Evolutionary conservation across 2,329 filamentous ascomycete genomes (phyloP).

Genomic region (Penicillium brevicompactum): DNA sequence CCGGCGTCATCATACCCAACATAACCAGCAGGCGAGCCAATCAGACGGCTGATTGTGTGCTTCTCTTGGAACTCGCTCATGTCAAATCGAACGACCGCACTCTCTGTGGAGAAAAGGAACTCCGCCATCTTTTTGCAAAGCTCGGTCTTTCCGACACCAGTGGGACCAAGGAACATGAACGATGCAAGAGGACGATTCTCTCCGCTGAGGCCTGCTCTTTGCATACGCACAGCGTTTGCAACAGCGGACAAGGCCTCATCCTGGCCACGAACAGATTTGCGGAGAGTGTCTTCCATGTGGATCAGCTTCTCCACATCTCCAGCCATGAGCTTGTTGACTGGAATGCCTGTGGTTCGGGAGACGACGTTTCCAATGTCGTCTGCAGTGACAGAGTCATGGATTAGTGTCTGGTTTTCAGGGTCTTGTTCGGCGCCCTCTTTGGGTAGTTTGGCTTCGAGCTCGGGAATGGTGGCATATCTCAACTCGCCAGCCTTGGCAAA

Average conservation of each 20-base stretch:
- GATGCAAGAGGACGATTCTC: conserved; percentile 90
- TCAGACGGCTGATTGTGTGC: conserved; percentile 89
- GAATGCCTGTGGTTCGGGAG: conserved; percentile 87
- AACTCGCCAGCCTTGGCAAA: conserved; percentile 90
- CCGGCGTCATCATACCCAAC: conserved; percentile 97
- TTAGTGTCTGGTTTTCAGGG: conserved; percentile 59
- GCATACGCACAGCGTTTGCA: conserved; percentile 89
- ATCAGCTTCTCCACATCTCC: conserved; percentile 94
- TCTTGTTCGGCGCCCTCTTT: conserved; percentile 63
- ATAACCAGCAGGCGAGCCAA: conserved; percentile 91
- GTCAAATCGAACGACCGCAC: conserved; percentile 89
- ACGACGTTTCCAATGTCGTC: conserved; percentile 95
- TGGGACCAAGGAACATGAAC: conserved; percentile 97
- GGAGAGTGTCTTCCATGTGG: conserved; percentile 88
- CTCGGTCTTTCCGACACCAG: conserved; percentile 95
- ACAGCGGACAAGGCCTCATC: conserved; percentile 91
- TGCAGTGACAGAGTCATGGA: conserved; percentile 92
- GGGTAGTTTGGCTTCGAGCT: conserved; percentile 75
- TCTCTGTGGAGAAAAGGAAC: conserved; percentile 91
- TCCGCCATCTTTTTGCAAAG: conserved; percentile 93
- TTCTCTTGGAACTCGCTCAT: conserved; percentile 99
- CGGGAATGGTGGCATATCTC: conserved; percentile 83
- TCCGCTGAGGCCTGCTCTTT: conserved; percentile 86
- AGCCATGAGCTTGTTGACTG: conserved; percentile 86
- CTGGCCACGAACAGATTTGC: conserved; percentile 83